These are phyloP conservation scores for Geum urbanum DNA, from an alignment of 306 rosid species.

Conservation along the genomic window DNA sequence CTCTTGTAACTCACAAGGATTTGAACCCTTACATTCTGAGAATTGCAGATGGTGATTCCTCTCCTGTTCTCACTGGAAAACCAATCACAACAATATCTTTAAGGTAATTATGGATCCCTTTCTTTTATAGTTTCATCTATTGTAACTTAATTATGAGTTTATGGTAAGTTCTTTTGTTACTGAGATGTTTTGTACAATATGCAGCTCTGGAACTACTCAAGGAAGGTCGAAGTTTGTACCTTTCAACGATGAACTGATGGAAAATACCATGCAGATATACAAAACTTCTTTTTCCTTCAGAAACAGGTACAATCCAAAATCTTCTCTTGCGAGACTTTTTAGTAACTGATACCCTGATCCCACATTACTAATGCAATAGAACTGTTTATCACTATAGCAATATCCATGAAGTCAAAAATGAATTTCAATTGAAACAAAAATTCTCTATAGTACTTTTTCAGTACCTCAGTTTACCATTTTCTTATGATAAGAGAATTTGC, in stretches of 20 bases:
- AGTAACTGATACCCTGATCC: neutral
- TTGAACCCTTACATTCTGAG: conserved; percentile 65
- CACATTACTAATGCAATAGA: neutral
- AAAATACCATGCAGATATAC: conserved; percentile 64
- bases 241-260: conserved; percentile 83
- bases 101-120: conserved; percentile 40
- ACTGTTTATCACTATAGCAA: neutral
- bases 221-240: conserved; percentile 83
- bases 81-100: conserved; percentile 76
- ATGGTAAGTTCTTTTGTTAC: conserved; percentile 15
- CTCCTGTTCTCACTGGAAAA: conserved; percentile 72
- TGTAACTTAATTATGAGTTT: conserved; percentile 14
- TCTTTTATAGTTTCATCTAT: neutral
- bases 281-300: conserved; percentile 80
- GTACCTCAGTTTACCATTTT: neutral
- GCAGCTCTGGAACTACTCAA: conserved; percentile 93
- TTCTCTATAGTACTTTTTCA: neutral
- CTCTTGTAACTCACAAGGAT: conserved; percentile 63
- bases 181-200: conserved; percentile 18
- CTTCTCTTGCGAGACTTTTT: neutral
- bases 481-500: conserved; percentile 14
- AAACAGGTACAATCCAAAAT: conserved; percentile 49
- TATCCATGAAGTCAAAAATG: neutral
- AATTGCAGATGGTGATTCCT: conserved; percentile 60
- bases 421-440: neutral